A percentile compares a stretch with the other conserved stretches of the same genome.
Conservation (phyloP, 2,329 filamentous ascomycete genomes). For the Botrytis tulipae region DNA sequence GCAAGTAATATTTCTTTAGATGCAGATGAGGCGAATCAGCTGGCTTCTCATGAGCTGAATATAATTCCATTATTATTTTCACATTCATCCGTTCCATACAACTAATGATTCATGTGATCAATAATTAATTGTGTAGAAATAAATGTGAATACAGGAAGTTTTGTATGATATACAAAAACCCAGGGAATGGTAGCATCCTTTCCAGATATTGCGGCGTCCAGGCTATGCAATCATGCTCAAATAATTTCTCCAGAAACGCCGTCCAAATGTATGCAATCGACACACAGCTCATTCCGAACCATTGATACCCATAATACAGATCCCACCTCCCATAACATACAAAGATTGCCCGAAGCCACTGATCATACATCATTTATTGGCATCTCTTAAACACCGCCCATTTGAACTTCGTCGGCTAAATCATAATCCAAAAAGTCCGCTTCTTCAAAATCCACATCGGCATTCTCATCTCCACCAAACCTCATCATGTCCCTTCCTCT, state of each 20-base stretch:
- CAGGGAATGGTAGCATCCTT: background rate
- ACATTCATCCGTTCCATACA: background rate
- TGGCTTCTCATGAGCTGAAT: background rate
- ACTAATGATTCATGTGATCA: background rate
- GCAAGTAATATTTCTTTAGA: slow-evolving; percentile 9
- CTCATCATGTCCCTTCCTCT: slow-evolving; percentile 26
- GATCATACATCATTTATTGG: background rate
- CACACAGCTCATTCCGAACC: background rate
- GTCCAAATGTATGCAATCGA: background rate
- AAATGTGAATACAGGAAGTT: background rate
- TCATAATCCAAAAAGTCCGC: slow-evolving; percentile 60
- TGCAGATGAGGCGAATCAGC: background rate
- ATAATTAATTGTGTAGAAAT: background rate
- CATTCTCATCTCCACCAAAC: slow-evolving; percentile 47
- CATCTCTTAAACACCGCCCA: slow-evolving; percentile 34
- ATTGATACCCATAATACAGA: background rate
- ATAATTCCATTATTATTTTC: background rate
- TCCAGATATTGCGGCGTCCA: background rate
- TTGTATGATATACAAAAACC: background rate
- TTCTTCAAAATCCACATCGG: slow-evolving; percentile 59
- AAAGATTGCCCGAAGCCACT: background rate
- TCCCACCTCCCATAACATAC: background rate
- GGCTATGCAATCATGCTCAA: background rate
- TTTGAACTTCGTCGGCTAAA: slow-evolving; percentile 34
- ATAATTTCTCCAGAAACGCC: slow-evolving; percentile 2